Conservation (phyloP, 306 rosid species). For the Arachis hypogaea region DNA sequence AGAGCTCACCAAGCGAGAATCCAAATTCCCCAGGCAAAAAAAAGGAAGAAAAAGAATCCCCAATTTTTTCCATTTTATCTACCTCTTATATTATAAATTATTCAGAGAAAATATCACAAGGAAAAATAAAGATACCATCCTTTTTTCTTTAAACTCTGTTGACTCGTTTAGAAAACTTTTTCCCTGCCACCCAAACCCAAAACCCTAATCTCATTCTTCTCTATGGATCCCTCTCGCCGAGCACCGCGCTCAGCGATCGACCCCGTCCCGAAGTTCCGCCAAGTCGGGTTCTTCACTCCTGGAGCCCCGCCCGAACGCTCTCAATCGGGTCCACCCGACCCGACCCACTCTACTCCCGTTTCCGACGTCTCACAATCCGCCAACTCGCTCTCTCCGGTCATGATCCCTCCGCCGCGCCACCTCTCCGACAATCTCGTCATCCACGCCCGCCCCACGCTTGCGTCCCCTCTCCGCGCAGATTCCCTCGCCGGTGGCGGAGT, state of each 20-base stretch:
- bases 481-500: slow-evolving; percentile 18
- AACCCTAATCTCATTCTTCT: slow-evolving; percentile 25
- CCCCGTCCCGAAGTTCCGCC: slow-evolving; percentile 86
- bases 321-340: slow-evolving; percentile 51
- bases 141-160: too few species aligned
- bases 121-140: too few species aligned
- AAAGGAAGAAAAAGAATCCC: too few species aligned
- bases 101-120: too few species aligned
- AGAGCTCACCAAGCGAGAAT: too few species aligned
- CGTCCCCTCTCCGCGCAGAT: slow-evolving; percentile 43
- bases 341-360: slow-evolving; percentile 43
- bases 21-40: too few species aligned
- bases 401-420: slow-evolving; percentile 87
- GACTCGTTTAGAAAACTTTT: neutral
- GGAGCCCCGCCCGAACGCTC: slow-evolving; percentile 51
- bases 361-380: slow-evolving; percentile 47
- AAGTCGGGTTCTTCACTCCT: slow-evolving; percentile 82
- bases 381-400: slow-evolving; percentile 75
- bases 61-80: too few species aligned
- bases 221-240: slow-evolving; percentile 90
- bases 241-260: slow-evolving; percentile 65
- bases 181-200: slow-evolving; percentile 29
- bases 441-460: slow-evolving; percentile 43
- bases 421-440: slow-evolving; percentile 50
- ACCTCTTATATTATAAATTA: too few species aligned